phyloP scores from a whole-genome alignment of 306 rosid species.

The Castanopsis chinensis region DNA sequence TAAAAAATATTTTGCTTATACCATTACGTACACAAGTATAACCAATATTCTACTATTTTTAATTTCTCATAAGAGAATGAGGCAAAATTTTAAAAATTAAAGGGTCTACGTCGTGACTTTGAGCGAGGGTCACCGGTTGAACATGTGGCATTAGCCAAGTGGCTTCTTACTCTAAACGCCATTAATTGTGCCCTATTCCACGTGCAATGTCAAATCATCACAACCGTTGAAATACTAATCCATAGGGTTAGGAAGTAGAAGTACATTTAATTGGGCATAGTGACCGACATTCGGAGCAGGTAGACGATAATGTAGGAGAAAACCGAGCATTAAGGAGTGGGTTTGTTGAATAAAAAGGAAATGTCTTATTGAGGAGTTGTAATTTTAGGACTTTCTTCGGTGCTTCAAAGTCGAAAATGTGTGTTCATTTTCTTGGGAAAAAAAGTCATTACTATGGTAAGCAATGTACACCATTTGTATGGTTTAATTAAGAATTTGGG shows the following conservation, averaged over 20 bases:
- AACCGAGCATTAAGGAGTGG: conserved; percentile 25
- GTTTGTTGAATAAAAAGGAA: neutral
- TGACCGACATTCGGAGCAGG: conserved; percentile 29
- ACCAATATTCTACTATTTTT: neutral
- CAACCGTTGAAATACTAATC: conserved; percentile 3
- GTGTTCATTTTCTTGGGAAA: too few relatives aligned
- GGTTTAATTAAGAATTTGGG: neutral
- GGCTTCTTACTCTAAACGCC: conserved; percentile 25
- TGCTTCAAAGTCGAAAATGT: too few relatives aligned
- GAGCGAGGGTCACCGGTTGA: conserved; percentile 19
- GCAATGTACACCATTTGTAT: too few relatives aligned
- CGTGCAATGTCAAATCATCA: conserved; percentile 30
- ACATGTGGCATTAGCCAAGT: conserved; percentile 21
- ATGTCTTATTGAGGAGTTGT: neutral
- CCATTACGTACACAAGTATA: neutral
- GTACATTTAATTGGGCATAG: neutral
- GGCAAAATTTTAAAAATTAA: neutral
- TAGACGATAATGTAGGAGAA: conserved; percentile 19
- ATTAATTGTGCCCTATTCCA: conserved; percentile 3
- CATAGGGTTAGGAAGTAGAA: neutral
- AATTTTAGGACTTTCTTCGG: too few relatives aligned
- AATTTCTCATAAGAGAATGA: neutral
- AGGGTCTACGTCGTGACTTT: conserved; percentile 15
- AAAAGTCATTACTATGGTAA: neutral
- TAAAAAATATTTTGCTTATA: neutral